Base-by-base conservation (phyloP, 305 asterid genomes). In the Caryopteris hybrid region DNA sequence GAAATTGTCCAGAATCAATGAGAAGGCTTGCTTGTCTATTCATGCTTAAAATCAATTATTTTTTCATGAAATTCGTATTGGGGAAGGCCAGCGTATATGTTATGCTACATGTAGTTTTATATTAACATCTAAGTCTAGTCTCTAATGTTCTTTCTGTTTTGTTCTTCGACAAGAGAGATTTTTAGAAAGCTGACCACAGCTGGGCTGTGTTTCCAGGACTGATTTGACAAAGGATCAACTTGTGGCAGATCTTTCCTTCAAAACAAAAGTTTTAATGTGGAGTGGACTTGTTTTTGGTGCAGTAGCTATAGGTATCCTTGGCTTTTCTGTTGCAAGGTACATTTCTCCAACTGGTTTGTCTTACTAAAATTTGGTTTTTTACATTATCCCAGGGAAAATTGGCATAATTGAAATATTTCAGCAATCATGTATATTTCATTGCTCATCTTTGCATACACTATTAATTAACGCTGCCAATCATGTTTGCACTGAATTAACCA, bases 321-420 rank as follows among this genome's bases (percentile, higher is more conserved):
- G 91, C 72, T 91, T 83, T 75, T 88, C 96, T 73, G 75, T 79
- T 69, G 83, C 80, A 61, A 94, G 97, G 99, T 94, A 84, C 46
- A 43, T 16, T 48, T 34, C 61, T 43, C 56, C 60, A 16, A 45
- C 61, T 57, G n/a, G 39, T 48, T 20, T 6, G 7, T 53, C 48
- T 8, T 54, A 3, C 70, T 68, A 31, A 27, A 14, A 57, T 59
- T 65, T 63, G 57, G 17, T 31, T 45, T n/a, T 25, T 46, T 52
- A 57, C 60, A 45, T 52, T 64, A 42, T 64, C 64, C 58, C 31
- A 43, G 23, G 16, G 10, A 23, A n/a, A 63, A 38, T 16, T 46
- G 45, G 43, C 45, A 22, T 39, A 29, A 14, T 22, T 39, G 53
- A 29, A 72, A 66, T 9, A 54, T 45, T 66, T 16, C 54, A 9